phyloP scores from a whole-genome alignment of 2,329 filamentous ascomycete genomes.

The Diaporthe batatas region DNA sequence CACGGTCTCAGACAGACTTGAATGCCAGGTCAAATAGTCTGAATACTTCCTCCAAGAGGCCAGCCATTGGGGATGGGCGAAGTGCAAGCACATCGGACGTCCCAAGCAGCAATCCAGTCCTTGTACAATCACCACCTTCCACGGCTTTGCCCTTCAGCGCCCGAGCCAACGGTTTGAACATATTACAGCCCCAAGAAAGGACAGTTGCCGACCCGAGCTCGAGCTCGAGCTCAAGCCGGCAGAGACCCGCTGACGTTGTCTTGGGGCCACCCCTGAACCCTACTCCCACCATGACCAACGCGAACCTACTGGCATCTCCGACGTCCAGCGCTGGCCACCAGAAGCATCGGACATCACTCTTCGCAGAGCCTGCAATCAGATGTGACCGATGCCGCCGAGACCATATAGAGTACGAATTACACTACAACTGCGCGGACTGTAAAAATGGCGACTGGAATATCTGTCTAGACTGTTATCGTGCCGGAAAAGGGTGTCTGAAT shows the following conservation, averaged over 20 bases:
- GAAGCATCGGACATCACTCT: conserved; percentile 64
- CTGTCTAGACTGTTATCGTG: conserved; percentile 84
- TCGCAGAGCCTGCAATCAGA: conserved; percentile 77
- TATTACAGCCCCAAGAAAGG: conserved; percentile 43
- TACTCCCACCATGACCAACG: conserved; percentile 6
- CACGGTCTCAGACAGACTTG: conserved; percentile 77
- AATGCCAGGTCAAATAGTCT: conserved; percentile 57
- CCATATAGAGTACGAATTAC: conserved; percentile 86
- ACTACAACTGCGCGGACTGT: conserved; percentile 85
- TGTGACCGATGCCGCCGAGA: conserved; percentile 79
- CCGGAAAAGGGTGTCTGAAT: conserved; percentile 81
- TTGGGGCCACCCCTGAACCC: conserved; percentile 41
- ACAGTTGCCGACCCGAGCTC: conserved; percentile 18
- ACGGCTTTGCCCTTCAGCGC: conserved; percentile 55
- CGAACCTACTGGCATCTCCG: conserved; percentile 31
- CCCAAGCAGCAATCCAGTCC: conserved; percentile 36
- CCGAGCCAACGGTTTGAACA: conserved; percentile 45
- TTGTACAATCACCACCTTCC: conserved; percentile 45
- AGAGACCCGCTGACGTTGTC: conserved; percentile 47
- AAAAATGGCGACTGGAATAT: conserved; percentile 80
- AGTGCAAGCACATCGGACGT: conserved; percentile 50
- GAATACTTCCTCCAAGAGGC: conserved; percentile 54
- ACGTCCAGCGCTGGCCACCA: conserved; percentile 52
- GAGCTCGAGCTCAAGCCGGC: conserved; percentile 19
- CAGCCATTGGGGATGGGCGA: conserved; percentile 58